Percentiles rank a stretch among this genome's conserved stretches.
Conservation (phyloP, 805 yeast species). For the Candida sonorensis region DNA sequence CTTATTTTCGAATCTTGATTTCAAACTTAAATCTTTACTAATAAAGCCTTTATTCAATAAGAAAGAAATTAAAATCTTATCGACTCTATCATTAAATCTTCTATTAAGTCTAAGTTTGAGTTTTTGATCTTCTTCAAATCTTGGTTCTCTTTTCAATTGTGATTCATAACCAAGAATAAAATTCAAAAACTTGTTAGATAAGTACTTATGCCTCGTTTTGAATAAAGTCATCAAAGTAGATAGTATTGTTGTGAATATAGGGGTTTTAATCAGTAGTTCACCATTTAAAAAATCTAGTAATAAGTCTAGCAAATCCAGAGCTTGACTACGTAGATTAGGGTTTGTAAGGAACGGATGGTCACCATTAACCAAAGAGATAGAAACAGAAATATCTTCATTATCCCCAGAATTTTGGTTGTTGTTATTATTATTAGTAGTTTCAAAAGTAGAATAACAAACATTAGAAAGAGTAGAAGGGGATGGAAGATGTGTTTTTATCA, state of each 20-base stretch:
- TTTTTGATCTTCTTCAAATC: conserved; percentile 29
- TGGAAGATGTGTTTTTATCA: conserved; percentile 48
- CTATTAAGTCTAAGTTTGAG: conserved; percentile 24
- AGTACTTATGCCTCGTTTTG: conserved; percentile 56
- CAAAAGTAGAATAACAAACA: background rate
- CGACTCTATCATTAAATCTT: conserved; percentile 31
- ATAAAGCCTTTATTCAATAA: conserved; percentile 28
- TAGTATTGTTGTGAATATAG: conserved; percentile 60
- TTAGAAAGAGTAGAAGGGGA: conserved; percentile 10
- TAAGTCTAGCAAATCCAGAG: conserved; percentile 59
- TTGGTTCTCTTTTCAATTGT: conserved; percentile 47
- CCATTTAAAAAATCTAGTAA: conserved; percentile 50
- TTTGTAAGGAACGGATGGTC: conserved; percentile 60
- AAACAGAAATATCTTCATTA: conserved; percentile 28
- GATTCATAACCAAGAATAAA: conserved; percentile 57
- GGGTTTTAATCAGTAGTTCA: conserved; percentile 48
- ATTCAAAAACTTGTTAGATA: conserved; percentile 47
- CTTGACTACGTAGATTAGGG: conserved; percentile 57
- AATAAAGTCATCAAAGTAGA: conserved; percentile 58
- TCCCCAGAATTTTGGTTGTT: conserved; percentile 2
- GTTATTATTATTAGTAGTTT: too few species aligned
- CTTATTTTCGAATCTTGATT: conserved; percentile 27
- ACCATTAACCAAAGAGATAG: conserved; percentile 42
- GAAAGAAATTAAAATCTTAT: conserved; percentile 26
- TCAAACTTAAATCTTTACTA: conserved; percentile 24